Percentiles rank a stretch among this genome's conserved stretches.
phyloP scores from a whole-genome alignment of 495 filamentous ascomycete species.

The Talaromyces ruber region DNA sequence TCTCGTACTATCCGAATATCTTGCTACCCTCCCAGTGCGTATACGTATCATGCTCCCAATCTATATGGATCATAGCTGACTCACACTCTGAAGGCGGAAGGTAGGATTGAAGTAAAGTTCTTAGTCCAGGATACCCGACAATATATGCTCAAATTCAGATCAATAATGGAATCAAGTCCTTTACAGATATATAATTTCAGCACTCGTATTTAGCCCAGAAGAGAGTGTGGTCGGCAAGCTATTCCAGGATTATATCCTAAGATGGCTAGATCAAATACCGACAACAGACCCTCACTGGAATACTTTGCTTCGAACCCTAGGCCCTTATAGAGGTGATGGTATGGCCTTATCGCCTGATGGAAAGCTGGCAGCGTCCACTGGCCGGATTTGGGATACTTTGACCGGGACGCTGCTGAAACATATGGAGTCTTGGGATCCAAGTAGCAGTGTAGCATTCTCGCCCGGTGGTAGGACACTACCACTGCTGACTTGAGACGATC shows the following conservation, averaged over 20 bases:
- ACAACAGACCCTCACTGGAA: conserved; percentile 10
- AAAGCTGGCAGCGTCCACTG: conserved; percentile 7
- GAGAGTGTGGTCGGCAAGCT: conserved; percentile 14
- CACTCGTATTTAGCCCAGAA: conserved; percentile 21
- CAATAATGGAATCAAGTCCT: conserved; percentile 18
- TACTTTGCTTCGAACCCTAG: conserved; percentile 11
- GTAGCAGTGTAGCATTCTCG: too few relatives aligned
- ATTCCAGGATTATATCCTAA: conserved; percentile 4
- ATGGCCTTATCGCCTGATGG: conserved; percentile 16
- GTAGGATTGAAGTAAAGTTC: conserved; percentile 3
- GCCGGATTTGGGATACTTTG: conserved; percentile 4
- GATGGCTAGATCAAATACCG: conserved; percentile 9
- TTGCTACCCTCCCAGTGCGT: background rate
- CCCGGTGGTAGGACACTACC: too few relatives aligned
- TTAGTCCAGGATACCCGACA: conserved; percentile 20
- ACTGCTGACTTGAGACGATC: too few relatives aligned
- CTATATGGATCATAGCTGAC: background rate
- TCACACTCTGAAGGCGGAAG: background rate
- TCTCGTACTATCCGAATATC: background rate
- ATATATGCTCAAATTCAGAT: conserved; percentile 17
- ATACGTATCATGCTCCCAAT: background rate
- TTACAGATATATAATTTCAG: conserved; percentile 22
- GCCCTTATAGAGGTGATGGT: background rate
- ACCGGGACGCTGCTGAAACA: background rate
- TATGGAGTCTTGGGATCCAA: too few relatives aligned